Base-by-base conservation (phyloP, 2,329 filamentous ascomycete species). In the Ceratocystis smalleyi region DNA sequence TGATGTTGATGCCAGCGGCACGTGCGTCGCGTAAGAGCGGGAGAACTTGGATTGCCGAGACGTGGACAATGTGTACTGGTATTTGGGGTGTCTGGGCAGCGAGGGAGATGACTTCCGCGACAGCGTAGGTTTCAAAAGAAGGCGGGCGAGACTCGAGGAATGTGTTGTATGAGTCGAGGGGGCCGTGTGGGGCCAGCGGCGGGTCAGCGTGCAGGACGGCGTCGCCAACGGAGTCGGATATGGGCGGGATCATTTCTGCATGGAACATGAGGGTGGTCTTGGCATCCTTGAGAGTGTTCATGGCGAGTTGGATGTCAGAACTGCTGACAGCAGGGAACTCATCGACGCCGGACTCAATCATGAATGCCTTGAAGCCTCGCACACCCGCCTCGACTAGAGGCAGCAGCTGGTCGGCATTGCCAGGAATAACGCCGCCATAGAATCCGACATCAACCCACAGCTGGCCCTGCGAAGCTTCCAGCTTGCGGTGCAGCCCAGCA, bases 361-460 rank as follows among this genome's bases (percentile, higher is more conserved):
- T 76, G 74, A 99, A 99, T 0, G 92, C 92, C 76, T 99, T 99
- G 81, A 99, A 97, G 12, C 94, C 94, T 68, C 91, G 81, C 10
- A 97, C 92, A 63, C 94, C 94, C 49, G 84, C 87, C 65, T 89
- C 81, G 0, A 97, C 88, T 3, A 99, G 79, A 0, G 85, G 86
- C 69, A 89, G 83, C 64, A 99, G 77, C 71, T 97, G 85, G 10
- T 81, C 74, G 2, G 85, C 82, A 72, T 99, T 99, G 1, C 92
- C 94, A 2, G 94, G 94, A 59, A 99, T 85, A 47, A 97, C 84
- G 40, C 94, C 94, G 30, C 94, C 94, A 72, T 97, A 97, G 75
- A 99, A 97, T 35, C 91, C 94, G n/a, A 97, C 91, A 70, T 97
- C 94, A 30, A 97, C 90, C 92, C 92, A 99, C 76, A 92, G 96